Evolutionary conservation across 1,284 basidiomycete genomes (phyloP).

Genomic region (Boletus calvinii): DNA sequence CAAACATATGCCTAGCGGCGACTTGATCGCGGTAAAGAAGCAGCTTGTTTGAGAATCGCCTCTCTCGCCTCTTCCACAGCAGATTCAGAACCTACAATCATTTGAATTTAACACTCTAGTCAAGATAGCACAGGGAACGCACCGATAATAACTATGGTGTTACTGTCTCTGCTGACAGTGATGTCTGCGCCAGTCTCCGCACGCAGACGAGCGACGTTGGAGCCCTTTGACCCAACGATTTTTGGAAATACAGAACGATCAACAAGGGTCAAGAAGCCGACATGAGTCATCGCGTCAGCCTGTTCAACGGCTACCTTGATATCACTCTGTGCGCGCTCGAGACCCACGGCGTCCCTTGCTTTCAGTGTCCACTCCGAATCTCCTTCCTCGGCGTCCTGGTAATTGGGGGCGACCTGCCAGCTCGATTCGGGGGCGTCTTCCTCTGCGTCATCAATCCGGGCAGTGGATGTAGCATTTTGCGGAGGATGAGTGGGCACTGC

Average conservation of each 20-base stretch:
- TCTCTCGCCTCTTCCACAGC: conserved; percentile 78
- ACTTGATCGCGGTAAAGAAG: conserved; percentile 45
- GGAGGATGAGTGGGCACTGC: conserved; percentile 61
- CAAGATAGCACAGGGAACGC: conserved; percentile 30
- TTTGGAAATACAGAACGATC: conserved; percentile 79
- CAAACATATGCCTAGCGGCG: conserved; percentile 36
- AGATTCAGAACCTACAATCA: conserved; percentile 57
- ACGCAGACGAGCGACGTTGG: conserved; percentile 84
- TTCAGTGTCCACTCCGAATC: conserved; percentile 83
- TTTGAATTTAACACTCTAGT: conserved; percentile 3
- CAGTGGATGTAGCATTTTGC: conserved; percentile 43
- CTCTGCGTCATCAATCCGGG: conserved; percentile 81
- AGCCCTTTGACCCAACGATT: conserved; percentile 85
- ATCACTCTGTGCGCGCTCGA: conserved; percentile 71
- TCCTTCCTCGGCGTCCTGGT: conserved; percentile 75
- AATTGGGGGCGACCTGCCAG: conserved; percentile 79
- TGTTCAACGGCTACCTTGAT: conserved; percentile 72
- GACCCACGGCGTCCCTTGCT: conserved; percentile 70
- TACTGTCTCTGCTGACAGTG: conserved; percentile 82
- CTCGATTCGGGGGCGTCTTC: conserved; percentile 49
- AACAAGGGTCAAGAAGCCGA: conserved; percentile 75
- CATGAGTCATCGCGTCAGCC: conserved; percentile 71
- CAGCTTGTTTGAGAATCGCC: conserved; percentile 71
- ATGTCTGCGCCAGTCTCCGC: conserved; percentile 88
- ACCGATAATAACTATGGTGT: conserved; percentile 83